A percentile compares a stretch with the other conserved stretches of the same genome.
These are phyloP conservation scores for Hyparrhenia diplandra DNA, from an alignment of 176 grass and related monocot species.

Conservation along the genomic window DNA sequence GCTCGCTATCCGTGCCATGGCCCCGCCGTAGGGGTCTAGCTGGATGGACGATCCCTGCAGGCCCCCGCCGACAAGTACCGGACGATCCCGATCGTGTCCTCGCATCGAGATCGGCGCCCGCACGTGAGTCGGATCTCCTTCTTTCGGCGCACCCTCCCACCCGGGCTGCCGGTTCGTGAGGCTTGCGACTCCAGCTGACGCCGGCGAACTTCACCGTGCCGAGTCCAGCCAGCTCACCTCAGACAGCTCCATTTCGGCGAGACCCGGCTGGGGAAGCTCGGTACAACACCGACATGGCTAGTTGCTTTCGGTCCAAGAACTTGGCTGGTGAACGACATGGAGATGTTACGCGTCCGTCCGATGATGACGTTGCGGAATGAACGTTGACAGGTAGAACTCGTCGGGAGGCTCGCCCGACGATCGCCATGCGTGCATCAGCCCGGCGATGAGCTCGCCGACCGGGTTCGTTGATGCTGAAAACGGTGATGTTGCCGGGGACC, in stretches of 20 bases:
- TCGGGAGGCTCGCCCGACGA: conserved; percentile 39
- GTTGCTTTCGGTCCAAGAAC: conserved; percentile 23
- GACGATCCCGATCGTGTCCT: background rate
- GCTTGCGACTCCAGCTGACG: background rate
- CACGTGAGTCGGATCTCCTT: conserved; percentile 68
- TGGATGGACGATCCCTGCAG: conserved; percentile 19
- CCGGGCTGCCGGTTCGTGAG: background rate
- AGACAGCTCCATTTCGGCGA: conserved; percentile 5
- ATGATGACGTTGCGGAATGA: conserved; percentile 3
- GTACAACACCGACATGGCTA: conserved; percentile 13
- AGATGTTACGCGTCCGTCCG: conserved; percentile 11
- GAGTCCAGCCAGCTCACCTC: conserved; percentile 73
- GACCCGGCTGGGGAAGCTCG: conserved; percentile 33
- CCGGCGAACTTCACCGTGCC: conserved; percentile 37
- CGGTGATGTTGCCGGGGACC: conserved; percentile 34
- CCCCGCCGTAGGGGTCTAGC: conserved; percentile 63
- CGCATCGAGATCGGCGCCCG: conserved; percentile 35
- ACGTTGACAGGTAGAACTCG: conserved; percentile 28
- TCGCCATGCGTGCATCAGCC: conserved; percentile 54
- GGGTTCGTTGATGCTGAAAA: conserved; percentile 2
- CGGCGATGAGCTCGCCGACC: conserved; percentile 22
- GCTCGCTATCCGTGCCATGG: conserved; percentile 34
- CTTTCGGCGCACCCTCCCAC: conserved; percentile 34
- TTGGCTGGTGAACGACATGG: conserved; percentile 35
- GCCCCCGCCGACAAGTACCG: conserved; percentile 22